Percentiles rank a stretch among this genome's conserved stretches.
Evolutionary conservation across 495 filamentous ascomycete species (phyloP).

Genomic region (Hamigera avellanea): DNA sequence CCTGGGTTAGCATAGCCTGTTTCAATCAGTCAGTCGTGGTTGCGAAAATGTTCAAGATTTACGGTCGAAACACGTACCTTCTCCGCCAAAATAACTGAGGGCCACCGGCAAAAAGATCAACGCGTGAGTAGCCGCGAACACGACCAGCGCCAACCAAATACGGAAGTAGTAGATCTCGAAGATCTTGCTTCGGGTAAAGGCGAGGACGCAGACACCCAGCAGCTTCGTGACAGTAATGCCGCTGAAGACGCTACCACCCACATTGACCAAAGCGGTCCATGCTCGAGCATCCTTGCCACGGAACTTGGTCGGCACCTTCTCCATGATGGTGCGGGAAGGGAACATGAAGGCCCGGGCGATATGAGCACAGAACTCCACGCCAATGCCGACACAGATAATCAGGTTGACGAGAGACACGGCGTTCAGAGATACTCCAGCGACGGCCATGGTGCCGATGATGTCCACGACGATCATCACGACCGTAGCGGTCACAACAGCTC

Average conservation of each 20-base stretch:
- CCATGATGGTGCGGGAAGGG: conserved; percentile 64
- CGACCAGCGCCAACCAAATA: conserved; percentile 83
- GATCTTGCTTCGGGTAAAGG: conserved; percentile 93
- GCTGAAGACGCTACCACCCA: conserved; percentile 86
- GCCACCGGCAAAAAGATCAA: conserved; percentile 87
- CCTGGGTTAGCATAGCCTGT: conserved; percentile 75
- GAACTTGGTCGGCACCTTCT: conserved; percentile 52
- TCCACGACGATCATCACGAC: conserved; percentile 92
- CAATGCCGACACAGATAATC: conserved; percentile 91
- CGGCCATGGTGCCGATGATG: conserved; percentile 87
- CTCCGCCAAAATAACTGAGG: conserved; percentile 75
- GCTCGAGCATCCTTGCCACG: conserved; percentile 72
- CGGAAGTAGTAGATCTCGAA: conserved; percentile 99
- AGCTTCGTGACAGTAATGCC: conserved; percentile 95
- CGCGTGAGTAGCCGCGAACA: conserved; percentile 81
- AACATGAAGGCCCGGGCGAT: conserved; percentile 95
- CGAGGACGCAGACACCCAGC: conserved; percentile 81
- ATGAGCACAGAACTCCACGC: conserved; percentile 95
- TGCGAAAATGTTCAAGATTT: neutral
- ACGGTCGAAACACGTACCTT: conserved; percentile 39
- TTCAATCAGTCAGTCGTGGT: conserved; percentile 4
- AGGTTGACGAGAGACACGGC: conserved; percentile 95
- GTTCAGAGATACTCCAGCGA: conserved; percentile 83
- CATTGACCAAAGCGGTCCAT: conserved; percentile 86
- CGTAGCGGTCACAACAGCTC: conserved; percentile 66